Conservation (phyloP, 371 early-diverging fungal species). For the Mucor sp. region DNA sequence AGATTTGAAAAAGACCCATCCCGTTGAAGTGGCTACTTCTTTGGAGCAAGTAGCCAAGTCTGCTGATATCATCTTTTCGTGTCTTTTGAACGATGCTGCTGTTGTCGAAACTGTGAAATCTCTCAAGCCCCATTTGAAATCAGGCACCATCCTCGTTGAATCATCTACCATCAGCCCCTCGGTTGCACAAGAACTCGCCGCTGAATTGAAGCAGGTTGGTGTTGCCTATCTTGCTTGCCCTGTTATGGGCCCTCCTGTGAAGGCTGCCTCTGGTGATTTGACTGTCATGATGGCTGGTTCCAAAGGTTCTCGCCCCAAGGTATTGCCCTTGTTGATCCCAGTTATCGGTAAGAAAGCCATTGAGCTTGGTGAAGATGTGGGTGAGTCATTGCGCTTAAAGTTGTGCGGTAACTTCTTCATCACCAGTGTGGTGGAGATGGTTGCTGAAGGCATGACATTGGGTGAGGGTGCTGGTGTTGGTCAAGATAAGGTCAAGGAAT, state of each 20-base stretch:
- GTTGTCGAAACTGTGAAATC: conserved; percentile 32
- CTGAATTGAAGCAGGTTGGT: conserved; percentile 9
- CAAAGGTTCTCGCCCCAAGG: conserved; percentile 10
- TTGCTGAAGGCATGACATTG: conserved; percentile 73
- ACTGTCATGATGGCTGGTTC: conserved; percentile 30
- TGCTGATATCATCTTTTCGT: conserved; percentile 53
- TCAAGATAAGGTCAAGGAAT: conserved; percentile 56
- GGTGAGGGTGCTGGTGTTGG: conserved; percentile 62
- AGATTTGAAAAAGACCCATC: conserved; percentile 21
- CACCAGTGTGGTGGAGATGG: conserved; percentile 54
- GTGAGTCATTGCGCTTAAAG: conserved; percentile 56
- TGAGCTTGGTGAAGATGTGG: conserved; percentile 52
- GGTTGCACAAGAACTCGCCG: conserved; percentile 14
- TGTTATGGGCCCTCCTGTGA: conserved; percentile 45
- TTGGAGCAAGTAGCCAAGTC: conserved; percentile 30
- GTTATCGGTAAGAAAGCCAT: conserved; percentile 42
- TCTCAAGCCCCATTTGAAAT: conserved; percentile 26
- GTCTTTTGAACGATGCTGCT: conserved; percentile 52
- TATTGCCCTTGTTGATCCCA: conserved; percentile 29
- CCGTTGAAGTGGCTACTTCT: conserved; percentile 29
- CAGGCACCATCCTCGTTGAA: conserved; percentile 41
- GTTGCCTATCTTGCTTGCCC: conserved; percentile 39
- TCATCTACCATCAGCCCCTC: conserved; percentile 44
- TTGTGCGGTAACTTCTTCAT: conserved; percentile 73
- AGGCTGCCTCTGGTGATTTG: conserved; percentile 33